A percentile compares a stretch with the other conserved stretches of the same genome.
Evolutionary conservation across 192 early-diverging fungal genomes (phyloP).

Genomic region (Dissophora ornata): DNA sequence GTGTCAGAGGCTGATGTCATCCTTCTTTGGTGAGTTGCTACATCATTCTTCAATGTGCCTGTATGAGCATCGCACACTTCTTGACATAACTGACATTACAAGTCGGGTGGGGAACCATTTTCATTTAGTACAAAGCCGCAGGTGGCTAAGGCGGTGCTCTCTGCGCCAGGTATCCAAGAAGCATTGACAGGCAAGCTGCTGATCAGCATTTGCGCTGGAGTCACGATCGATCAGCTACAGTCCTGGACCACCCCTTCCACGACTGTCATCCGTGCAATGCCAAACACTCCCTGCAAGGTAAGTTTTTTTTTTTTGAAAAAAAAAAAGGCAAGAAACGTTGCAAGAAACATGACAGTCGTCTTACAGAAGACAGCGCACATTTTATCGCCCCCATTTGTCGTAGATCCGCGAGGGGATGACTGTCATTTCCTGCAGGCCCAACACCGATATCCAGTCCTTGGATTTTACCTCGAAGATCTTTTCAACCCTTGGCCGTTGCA

Average conservation of each 20-base stretch:
- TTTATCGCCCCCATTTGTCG: no score
- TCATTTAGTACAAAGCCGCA: slow-evolving; percentile 61
- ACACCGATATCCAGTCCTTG: slow-evolving; percentile 46
- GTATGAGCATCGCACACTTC: no score
- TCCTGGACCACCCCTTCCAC: slow-evolving; percentile 59
- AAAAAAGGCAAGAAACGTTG: no score
- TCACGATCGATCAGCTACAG: slow-evolving; percentile 60
- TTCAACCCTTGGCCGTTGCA: slow-evolving; percentile 61
- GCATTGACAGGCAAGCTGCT: slow-evolving; percentile 57
- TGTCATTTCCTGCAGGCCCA: slow-evolving; percentile 54
- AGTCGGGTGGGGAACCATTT: no score
- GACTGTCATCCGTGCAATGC: slow-evolving; percentile 65
- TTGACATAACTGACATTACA: no score
- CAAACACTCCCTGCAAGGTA: slow-evolving; percentile 67
- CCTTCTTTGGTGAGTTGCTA: slow-evolving; percentile 57
- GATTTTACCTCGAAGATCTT: slow-evolving; percentile 58
- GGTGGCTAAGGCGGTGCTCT: slow-evolving; percentile 58
- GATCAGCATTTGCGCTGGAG: slow-evolving; percentile 66
- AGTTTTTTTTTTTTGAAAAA: background rate
- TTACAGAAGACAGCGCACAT: no score
- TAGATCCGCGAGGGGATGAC: slow-evolving; percentile 69
- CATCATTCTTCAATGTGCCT: background rate
- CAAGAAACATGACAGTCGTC: no score
- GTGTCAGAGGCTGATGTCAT: slow-evolving; percentile 54
- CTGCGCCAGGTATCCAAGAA: slow-evolving; percentile 54